A percentile compares a stretch with the other conserved stretches of the same genome.
phyloP scores from a whole-genome alignment of 495 filamentous ascomycete species.

The Aspergillus biplanus region DNA sequence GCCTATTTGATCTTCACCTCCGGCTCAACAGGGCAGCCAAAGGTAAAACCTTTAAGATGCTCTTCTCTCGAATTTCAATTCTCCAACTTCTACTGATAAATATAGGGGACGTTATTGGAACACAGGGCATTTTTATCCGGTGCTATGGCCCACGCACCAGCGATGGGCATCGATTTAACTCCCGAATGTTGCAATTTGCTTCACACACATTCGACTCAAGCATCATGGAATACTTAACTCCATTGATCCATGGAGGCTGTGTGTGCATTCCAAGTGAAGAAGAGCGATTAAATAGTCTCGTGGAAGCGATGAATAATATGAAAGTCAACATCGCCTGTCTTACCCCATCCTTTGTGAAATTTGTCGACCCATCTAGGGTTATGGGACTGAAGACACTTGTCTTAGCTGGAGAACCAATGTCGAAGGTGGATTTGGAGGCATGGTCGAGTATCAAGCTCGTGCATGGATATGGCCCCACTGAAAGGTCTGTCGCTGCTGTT shows the following conservation, averaged over 20 bases:
- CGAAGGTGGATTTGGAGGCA: constrained; percentile 48
- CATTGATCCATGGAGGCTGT: constrained; percentile 48
- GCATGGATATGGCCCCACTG: constrained; percentile 65
- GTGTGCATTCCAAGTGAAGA: constrained; percentile 57
- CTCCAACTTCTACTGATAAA: neutral
- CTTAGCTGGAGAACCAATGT: constrained; percentile 60
- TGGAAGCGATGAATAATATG: constrained; percentile 48
- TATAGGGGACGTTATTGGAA: constrained; percentile 51
- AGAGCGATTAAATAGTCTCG: constrained; percentile 52
- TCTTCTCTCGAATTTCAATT: neutral
- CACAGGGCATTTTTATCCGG: constrained; percentile 49
- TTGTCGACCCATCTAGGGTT: constrained; percentile 47
- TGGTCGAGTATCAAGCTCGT: constrained; percentile 60
- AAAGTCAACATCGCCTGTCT: constrained; percentile 48
- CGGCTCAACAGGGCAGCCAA: constrained; percentile 55
- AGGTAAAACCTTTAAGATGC: constrained; percentile 32
- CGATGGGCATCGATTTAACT: constrained; percentile 31
- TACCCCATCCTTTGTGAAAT: constrained; percentile 58
- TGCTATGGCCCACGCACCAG: constrained; percentile 48
- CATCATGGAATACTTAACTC: constrained; percentile 44
- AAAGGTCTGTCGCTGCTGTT: constrained; percentile 44
- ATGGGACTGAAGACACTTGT: constrained; percentile 50
- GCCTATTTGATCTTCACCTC: constrained; percentile 54
- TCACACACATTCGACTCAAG: constrained; percentile 59
- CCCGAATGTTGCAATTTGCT: constrained; percentile 53